Percentiles rank a stretch among this genome's conserved stretches.
Conservation (phyloP, 805 yeast species). For the Sungouiozyma ichnusensis region DNA sequence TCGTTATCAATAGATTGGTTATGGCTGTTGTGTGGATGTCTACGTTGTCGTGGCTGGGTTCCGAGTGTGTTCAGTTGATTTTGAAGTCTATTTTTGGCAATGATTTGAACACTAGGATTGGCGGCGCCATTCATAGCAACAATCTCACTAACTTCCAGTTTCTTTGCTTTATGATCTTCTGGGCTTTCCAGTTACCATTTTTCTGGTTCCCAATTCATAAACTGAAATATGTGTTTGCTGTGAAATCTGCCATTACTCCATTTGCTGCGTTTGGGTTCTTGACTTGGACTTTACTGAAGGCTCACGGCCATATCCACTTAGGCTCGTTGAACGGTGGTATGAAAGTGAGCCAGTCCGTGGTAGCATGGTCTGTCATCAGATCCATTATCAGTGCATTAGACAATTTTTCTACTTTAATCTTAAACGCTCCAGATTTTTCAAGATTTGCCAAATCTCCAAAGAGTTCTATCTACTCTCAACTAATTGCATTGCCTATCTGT, state of each 20-base stretch:
- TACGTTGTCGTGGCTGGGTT: slow-evolving; percentile 79
- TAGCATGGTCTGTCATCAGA: slow-evolving; percentile 54
- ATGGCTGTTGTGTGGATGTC: slow-evolving; percentile 88
- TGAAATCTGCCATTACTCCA: slow-evolving; percentile 71
- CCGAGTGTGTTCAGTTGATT: slow-evolving; percentile 75
- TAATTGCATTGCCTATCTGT: slow-evolving; percentile 54
- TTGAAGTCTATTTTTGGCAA: slow-evolving; percentile 66
- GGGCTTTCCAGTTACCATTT: slow-evolving; percentile 70
- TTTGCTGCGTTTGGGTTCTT: slow-evolving; percentile 75
- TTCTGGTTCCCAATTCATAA: slow-evolving; percentile 77
- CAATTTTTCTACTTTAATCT: slow-evolving; percentile 69
- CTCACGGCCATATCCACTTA: slow-evolving; percentile 45
- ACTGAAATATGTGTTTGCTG: slow-evolving; percentile 73
- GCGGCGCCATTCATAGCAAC: slow-evolving; percentile 45
- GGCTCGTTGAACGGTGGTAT: slow-evolving; percentile 16
- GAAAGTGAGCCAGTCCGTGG: slow-evolving; percentile 40
- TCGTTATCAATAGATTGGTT: slow-evolving; percentile 76
- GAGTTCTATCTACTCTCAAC: slow-evolving; percentile 40
- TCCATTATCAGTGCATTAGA: slow-evolving; percentile 67
- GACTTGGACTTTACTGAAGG: slow-evolving; percentile 75
- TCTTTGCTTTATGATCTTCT: slow-evolving; percentile 69
- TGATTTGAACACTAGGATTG: slow-evolving; percentile 51
- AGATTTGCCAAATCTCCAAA: slow-evolving; percentile 53
- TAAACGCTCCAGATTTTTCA: slow-evolving; percentile 77
- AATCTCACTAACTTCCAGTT: slow-evolving; percentile 63